A percentile compares a stretch with the other conserved stretches of the same genome.
Evolutionary conservation across 495 filamentous ascomycete species (phyloP).

Genomic region (Penicillium steckii): DNA sequence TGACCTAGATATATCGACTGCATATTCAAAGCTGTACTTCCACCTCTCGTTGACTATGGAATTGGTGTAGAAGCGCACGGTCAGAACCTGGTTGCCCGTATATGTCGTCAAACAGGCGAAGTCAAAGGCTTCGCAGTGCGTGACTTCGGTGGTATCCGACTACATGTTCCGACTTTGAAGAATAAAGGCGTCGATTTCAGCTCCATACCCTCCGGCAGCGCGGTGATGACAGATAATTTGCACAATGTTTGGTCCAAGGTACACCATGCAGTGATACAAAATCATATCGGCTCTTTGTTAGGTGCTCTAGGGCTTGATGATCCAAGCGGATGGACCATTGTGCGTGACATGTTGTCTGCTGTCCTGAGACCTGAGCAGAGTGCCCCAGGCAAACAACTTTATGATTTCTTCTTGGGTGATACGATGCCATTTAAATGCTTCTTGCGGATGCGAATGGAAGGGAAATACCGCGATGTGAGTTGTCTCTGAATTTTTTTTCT

Average conservation of each 20-base stretch:
- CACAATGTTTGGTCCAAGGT: slow-evolving; percentile 20
- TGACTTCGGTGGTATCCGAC: slow-evolving; percentile 20
- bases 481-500: too few species aligned
- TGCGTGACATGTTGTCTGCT: neutral
- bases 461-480: slow-evolving; percentile 24
- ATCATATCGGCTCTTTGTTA: slow-evolving; percentile 14
- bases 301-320: slow-evolving; percentile 3
- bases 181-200: neutral
- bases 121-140: slow-evolving; percentile 23
- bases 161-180: slow-evolving; percentile 20
- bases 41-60: slow-evolving; percentile 16
- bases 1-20: slow-evolving; percentile 7
- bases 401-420: slow-evolving; percentile 11
- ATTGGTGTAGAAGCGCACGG: slow-evolving; percentile 23
- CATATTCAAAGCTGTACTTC: slow-evolving; percentile 13
- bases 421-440: slow-evolving; percentile 25
- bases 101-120: slow-evolving; percentile 9
- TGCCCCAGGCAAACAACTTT: neutral
- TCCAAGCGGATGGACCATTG: slow-evolving; percentile 12
- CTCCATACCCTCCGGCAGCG: neutral
- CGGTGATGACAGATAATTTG: slow-evolving; percentile 12
- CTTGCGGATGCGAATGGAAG: slow-evolving; percentile 19
- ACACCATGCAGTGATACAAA: slow-evolving; percentile 24
- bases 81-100: slow-evolving; percentile 20
- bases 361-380: neutral